These are phyloP conservation scores for Tranzscheliella williamsii DNA, from an alignment of 1,284 basidiomycete species.

Conservation along the genomic window DNA sequence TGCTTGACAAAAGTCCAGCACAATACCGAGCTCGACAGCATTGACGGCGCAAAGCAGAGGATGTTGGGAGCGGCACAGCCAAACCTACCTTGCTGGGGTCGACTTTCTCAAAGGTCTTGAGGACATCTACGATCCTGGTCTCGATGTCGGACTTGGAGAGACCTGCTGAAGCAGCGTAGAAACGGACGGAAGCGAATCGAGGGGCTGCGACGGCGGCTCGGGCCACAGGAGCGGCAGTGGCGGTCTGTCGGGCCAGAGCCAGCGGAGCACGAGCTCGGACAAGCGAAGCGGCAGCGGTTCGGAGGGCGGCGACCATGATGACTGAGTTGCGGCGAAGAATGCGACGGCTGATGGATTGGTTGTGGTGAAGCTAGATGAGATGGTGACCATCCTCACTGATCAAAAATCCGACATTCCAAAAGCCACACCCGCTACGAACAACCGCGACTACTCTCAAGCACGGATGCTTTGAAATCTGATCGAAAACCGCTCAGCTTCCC, in stretches of 20 bases:
- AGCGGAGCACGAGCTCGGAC: constrained; percentile 33
- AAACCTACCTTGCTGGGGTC: constrained; percentile 70
- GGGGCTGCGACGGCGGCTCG: constrained; percentile 41
- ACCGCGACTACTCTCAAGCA: too few relatives aligned
- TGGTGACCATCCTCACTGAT: too few relatives aligned
- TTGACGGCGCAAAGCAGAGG: not conserved
- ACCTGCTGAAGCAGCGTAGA: constrained; percentile 77
- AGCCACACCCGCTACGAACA: too few relatives aligned
- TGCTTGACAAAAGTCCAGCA: too few relatives aligned
- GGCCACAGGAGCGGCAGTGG: constrained; percentile 16
- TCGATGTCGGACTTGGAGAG: constrained; percentile 78
- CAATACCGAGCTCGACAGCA: too few relatives aligned
- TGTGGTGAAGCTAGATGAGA: not conserved
- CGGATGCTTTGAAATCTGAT: too few relatives aligned
- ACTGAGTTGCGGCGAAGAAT: not conserved
- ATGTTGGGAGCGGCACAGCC: not conserved
- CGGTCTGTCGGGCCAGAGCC: constrained; percentile 10
- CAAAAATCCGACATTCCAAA: not conserved
- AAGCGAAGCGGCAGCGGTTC: constrained; percentile 38
- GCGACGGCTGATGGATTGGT: not conserved
- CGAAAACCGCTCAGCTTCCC: too few relatives aligned
- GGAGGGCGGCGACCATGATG: constrained; percentile 44
- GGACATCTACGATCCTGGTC: constrained; percentile 79
- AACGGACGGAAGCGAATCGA: constrained; percentile 50
- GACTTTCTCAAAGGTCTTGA: constrained; percentile 95